phyloP scores from a whole-genome alignment of 2,329 filamentous ascomycete genomes.

The Aspergillus quadrilineatus region DNA sequence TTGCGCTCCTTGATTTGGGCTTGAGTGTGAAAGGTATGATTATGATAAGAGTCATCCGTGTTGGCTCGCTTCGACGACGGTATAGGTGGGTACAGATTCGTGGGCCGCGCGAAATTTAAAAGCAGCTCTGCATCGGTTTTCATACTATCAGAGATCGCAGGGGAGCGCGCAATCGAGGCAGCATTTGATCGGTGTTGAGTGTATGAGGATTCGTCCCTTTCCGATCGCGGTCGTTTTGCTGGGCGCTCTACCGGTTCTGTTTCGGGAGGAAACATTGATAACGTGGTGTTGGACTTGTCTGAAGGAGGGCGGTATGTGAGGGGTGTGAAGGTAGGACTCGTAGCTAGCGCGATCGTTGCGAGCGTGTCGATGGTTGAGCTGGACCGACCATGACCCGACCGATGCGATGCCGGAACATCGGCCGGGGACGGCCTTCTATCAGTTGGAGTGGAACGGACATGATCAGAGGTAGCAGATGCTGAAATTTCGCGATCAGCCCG shows the following conservation, averaged over 20 bases:
- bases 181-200: conserved; percentile 29
- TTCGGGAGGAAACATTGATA: conserved; percentile 32
- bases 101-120: conserved; percentile 45
- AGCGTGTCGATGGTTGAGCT: conserved; percentile 51
- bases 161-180: conserved; percentile 32
- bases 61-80: conserved; percentile 30
- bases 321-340: conserved; percentile 45
- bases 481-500: conserved; percentile 31
- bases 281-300: conserved; percentile 24
- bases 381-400: conserved; percentile 44
- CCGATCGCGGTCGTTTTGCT: conserved; percentile 61
- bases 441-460: conserved; percentile 22
- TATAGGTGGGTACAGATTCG: conserved; percentile 31
- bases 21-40: conserved; percentile 24
- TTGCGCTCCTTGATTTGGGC: conserved; percentile 25
- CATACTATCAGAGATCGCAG: conserved; percentile 40
- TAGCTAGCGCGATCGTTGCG: conserved; percentile 52
- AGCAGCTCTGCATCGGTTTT: conserved; percentile 51
- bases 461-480: conserved; percentile 27
- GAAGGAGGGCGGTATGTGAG: conserved; percentile 31
- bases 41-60: conserved; percentile 32
- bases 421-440: conserved; percentile 21
- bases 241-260: conserved; percentile 48
- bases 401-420: conserved; percentile 27
- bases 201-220: conserved; percentile 50